Base-by-base conservation (phyloP, 2,329 filamentous ascomycete genomes). In the Hymenoscyphus fructigenus region DNA sequence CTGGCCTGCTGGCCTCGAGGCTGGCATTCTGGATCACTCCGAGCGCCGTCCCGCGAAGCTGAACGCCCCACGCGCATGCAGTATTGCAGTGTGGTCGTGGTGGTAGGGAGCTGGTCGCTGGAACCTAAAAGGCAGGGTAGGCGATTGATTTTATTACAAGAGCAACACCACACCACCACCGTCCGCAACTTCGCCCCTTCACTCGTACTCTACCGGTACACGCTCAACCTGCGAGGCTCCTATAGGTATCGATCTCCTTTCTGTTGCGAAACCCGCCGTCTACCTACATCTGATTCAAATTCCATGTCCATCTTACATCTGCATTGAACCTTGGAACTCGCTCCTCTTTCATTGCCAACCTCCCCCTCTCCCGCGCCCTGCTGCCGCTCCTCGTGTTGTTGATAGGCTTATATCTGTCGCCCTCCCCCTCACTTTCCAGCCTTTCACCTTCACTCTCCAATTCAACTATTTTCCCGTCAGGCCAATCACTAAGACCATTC, bases 1-100 rank as follows among this genome's bases (percentile, higher is more conserved):
- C 20, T 50, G 44, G n/a, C 44, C 20, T 47, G n/a, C n/a, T 5
- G 15, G 5, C 5, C 38, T n/a, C 3, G 14, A n/a, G 15, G 38
- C 15, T n/a, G 41, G 2, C n/a, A 20, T 23, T 23, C 47, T 53
- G 47, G 20, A 53, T 53, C 47, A 26, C 20, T 26, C 20, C 10
- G 47, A 53, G 20, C n/a, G 20, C 20, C 47, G 47, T 53, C 47
- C 47, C 47, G 47, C 47, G 47, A 53, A 53, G 47, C 47, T 53
- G 47, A 53, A 14, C 47, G 47, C 20, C 47, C 20, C 47, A 53
- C 47, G 47, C 20, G 23, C 47, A 53, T 12, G 20, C 44, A 23
- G 44, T 20, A 23, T 10, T 23, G 20, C 4, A 34, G 12, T 47
- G 6, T 20, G 44, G 44, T 47, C 23, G 17, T 10, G 12, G 20